Evolutionary conservation across 1,284 basidiomycete species (phyloP).

Genomic region (Erythrobasidium hasegawianum): DNA sequence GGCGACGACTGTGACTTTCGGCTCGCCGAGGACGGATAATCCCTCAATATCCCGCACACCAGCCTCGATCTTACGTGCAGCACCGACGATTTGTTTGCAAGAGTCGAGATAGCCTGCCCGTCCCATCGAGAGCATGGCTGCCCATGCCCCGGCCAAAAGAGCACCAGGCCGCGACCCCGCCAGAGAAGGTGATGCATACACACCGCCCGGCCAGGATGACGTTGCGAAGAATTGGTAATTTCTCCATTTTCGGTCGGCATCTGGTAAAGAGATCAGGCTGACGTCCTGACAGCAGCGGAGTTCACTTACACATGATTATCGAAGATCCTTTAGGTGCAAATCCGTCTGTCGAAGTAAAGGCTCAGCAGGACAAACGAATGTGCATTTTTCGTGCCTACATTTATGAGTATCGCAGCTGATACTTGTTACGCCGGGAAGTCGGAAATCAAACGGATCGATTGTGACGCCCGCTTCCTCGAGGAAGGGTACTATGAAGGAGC

Average conservation of each 20-base stretch:
- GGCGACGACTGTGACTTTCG: constrained; percentile 84
- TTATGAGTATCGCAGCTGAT: constrained; percentile 72
- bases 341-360: constrained; percentile 7
- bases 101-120: constrained; percentile 87
- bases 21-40: constrained; percentile 80
- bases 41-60: constrained; percentile 59
- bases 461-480: constrained; percentile 58
- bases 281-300: neutral
- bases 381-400: constrained; percentile 49
- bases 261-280: neutral
- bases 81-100: constrained; percentile 75
- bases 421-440: constrained; percentile 75
- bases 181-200: constrained; percentile 67
- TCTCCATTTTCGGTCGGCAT: constrained; percentile 53
- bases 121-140: constrained; percentile 89
- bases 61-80: constrained; percentile 64
- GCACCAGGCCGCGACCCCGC: constrained; percentile 82
- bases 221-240: constrained; percentile 79
- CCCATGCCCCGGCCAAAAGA: constrained; percentile 92
- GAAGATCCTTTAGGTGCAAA: constrained; percentile 67
- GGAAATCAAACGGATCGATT: constrained; percentile 72
- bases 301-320: constrained; percentile 78
- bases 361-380: neutral
- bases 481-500: constrained; percentile 87
- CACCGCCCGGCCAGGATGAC: constrained; percentile 68